Base-by-base conservation (phyloP, 1,284 basidiomycete genomes). In the Acaromyces ingoldii region DNA sequence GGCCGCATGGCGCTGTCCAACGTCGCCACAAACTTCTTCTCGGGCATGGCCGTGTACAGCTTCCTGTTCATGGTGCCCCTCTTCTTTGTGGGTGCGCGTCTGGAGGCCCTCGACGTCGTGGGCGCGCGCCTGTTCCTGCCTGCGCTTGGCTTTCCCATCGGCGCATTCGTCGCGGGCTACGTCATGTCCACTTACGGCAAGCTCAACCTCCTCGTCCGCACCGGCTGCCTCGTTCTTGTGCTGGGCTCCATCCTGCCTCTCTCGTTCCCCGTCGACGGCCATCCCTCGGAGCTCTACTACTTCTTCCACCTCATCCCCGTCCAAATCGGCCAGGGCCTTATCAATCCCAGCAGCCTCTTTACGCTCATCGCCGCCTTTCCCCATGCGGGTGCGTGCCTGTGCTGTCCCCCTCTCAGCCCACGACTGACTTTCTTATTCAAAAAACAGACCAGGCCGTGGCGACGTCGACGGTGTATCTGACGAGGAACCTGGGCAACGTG, bases 301-400 rank as follows among this genome's bases (percentile, higher is more conserved):
- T 40, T 40, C 19, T 22, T 11, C 11, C 19, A 22, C 11, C 38
- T 40, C 10, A 21, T 40, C 11, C 38, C 38, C 10, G 19, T 21
- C 15, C 10, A 40, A 10, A 40, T 40, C 21, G 38, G 38, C 21
- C 38, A 40, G 21, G 38, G 38, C 10, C 19, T 40, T 40, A 21
- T 40, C 38, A 40, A 40, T 21, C 38, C 38, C 38, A 40, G 38
- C 38, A 40, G 38, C 19, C 38, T 40, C 38, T 40, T 40, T 40
- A 40, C 38, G 38, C 10, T 40, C 10, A 9, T 40, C 11, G 38
- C 38, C 19, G 38, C 38, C 15, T 40, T 40, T 21, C 11, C 10
- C 21, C 38, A 40, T 40, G 11, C 15, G 19, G 38, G 38, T 40
- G 38, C 10, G 38, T 11, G 19, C 15, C 15, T 9, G 38, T 19